Base-by-base conservation (phyloP, 768 basidiomycete genomes). In the Artomyces pyxidatus region DNA sequence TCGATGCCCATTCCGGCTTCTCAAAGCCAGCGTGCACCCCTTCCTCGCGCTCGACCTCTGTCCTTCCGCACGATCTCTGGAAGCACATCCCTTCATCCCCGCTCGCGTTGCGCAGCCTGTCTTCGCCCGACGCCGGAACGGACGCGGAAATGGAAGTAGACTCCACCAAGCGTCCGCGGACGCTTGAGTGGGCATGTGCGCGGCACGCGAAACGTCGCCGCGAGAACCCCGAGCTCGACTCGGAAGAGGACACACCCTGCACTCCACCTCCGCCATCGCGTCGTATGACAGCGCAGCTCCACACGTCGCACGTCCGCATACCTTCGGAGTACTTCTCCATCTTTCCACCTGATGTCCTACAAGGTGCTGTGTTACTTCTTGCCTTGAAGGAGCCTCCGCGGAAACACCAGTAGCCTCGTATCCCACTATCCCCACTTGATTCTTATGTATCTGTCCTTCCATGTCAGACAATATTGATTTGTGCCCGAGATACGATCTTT, bases 101-200 rank as follows among this genome's bases (percentile, higher is more conserved):
- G 14, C 52, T 56, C 25, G 37, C 48, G 6, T 52, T 54, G 39
- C 51, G 50, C 3, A 48, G 47, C 25, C 49, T 49, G 45, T 46
- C 56, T 28, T 52, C 54, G 32, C 45, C 47, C 12, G 38, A 58
- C 49, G 38, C 39, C 23, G 49, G 55, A 47, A 51, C 47, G 26
- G 42, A 52, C 12, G 32, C 48, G 26, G 41, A 37, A 39, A 22
- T 26, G 23, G 48, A 47, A 14, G 25, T 25, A n/a, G 35, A 38
- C 32, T 52, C 8, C 39, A 50, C 51, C 37, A 65, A 62, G 54
- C 57, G 56, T 21, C 51, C 59, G 43, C 64, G 63, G 42, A 68
- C 67, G 2, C 65, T 74, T 11, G 72, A 74, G 53, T 74, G 71
- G 72, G 72, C 72, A 12, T 74, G 72, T 52, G 66, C 71, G 22